A percentile compares a stretch with the other conserved stretches of the same genome.
Conservation (phyloP, 306 rosid genomes). For the Ochetophila trinervis region DNA sequence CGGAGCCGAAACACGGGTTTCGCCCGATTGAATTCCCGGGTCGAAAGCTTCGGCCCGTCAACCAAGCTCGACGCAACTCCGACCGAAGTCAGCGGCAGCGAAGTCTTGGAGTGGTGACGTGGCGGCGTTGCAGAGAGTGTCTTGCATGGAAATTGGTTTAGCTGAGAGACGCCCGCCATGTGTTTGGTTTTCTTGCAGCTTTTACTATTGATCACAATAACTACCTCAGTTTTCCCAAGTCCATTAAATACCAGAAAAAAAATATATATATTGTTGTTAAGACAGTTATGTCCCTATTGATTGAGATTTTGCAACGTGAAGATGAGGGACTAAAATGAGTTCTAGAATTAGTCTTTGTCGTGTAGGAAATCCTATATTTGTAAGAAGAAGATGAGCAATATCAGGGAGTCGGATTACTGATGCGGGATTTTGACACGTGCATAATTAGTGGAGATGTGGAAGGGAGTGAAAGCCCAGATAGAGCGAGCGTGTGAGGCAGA, state of each 20-base stretch:
- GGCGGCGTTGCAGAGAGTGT: constrained; percentile 31
- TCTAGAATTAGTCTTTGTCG: neutral
- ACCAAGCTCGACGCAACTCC: constrained; percentile 19
- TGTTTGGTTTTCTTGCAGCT: too few species aligned
- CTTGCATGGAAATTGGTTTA: constrained; percentile 44
- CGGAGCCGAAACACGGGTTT: constrained; percentile 29
- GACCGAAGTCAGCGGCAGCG: constrained; percentile 32
- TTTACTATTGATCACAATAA: too few species aligned
- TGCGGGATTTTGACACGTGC: too few species aligned
- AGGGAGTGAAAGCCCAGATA: too few species aligned
- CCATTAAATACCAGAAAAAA: too few species aligned
- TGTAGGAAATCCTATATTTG: neutral
- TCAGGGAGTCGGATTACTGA: too few species aligned
- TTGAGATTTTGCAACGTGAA: neutral
- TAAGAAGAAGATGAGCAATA: too few species aligned
- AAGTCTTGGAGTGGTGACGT: constrained; percentile 32
- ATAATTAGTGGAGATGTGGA: too few species aligned
- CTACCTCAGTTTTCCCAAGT: too few species aligned
- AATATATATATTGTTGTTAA: too few species aligned
- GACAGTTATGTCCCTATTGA: constrained; percentile 2
- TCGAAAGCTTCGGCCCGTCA: constrained; percentile 17
- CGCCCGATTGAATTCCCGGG: constrained; percentile 10
- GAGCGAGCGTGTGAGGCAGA: neutral
- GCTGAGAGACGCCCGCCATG: constrained; percentile 60
- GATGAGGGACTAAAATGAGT: neutral